phyloP scores from a whole-genome alignment of 108 stramenopile genomes.

The Asterionellopsis glacialis region DNA sequence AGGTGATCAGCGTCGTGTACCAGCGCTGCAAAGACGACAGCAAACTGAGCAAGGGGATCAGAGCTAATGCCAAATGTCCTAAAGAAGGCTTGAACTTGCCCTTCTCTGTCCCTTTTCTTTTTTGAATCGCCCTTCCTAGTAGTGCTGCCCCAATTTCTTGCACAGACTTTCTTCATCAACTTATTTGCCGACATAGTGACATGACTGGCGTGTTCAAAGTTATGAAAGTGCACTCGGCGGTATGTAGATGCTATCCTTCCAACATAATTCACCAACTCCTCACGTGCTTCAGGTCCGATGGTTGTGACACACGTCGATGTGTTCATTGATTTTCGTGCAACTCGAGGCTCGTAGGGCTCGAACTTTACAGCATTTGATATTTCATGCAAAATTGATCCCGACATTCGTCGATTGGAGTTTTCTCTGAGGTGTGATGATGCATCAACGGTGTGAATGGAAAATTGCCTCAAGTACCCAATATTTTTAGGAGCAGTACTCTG shows the following conservation, averaged over 20 bases:
- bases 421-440: too few species aligned
- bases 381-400: neutral
- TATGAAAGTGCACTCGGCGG: conserved; percentile 34
- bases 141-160: conserved; percentile 1
- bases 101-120: too few species aligned
- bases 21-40: conserved; percentile 26
- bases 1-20: conserved; percentile 31
- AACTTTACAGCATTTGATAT: too few species aligned
- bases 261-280: conserved; percentile 8
- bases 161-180: conserved; percentile 24
- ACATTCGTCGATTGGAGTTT: too few species aligned
- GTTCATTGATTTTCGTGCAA: too few species aligned
- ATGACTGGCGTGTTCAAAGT: conserved; percentile 41
- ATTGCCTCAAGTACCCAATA: too few species aligned
- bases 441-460: too few species aligned
- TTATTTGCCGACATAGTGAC: conserved; percentile 20
- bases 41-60: conserved; percentile 28
- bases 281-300: conserved; percentile 1
- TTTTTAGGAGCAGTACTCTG: too few species aligned
- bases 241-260: conserved; percentile 14
- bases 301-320: too few species aligned
- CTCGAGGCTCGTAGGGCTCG: too few species aligned
- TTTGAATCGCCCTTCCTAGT: too few species aligned
- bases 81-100: too few species aligned
- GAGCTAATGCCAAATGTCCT: conserved; percentile 31